Conservation (phyloP, 768 basidiomycete genomes). For the Mycena kentingensis region DNA sequence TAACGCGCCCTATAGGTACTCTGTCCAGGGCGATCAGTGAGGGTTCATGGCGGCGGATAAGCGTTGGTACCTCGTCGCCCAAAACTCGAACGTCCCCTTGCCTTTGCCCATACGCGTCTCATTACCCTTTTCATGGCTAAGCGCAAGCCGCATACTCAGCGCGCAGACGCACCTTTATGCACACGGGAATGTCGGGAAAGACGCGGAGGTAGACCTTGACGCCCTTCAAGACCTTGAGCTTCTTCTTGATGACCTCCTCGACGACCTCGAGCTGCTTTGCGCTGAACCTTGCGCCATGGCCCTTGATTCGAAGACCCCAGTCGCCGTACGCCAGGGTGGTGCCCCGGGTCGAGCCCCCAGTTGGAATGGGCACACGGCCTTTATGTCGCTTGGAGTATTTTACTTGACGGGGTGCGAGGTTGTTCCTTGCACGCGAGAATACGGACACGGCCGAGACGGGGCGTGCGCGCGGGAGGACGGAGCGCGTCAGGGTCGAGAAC, state of each 20-base stretch:
- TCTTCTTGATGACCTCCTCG: conserved; percentile 86
- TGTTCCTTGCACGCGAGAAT: conserved; percentile 51
- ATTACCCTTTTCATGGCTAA: conserved; percentile 73
- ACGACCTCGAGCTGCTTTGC: conserved; percentile 90
- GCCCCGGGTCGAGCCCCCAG: conserved; percentile 89
- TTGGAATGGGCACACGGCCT: conserved; percentile 82
- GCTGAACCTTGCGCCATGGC: conserved; percentile 74
- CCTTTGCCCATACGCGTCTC: conserved; percentile 99
- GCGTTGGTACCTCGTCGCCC: conserved; percentile 81
- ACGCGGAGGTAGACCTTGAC: conserved; percentile 84
- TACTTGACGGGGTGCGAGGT: conserved; percentile 82
- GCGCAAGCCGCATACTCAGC: too few species aligned
- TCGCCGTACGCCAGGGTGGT: conserved; percentile 91
- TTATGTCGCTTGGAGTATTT: conserved; percentile 90
- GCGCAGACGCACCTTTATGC: conserved; percentile 89
- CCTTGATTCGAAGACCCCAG: conserved; percentile 89
- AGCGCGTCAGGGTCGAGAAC: conserved; percentile 18
- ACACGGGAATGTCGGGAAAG: conserved; percentile 96
- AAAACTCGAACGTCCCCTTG: conserved; percentile 96
- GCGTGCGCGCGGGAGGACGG: conserved; percentile 7
- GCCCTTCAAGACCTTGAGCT: conserved; percentile 88
- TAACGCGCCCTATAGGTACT: conserved; percentile 83
- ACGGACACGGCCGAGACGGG: conserved; percentile 32
- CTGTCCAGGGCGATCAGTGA: conserved; percentile 39
- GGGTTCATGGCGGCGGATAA: neutral